Base-by-base conservation (phyloP, 2,329 filamentous ascomycete genomes). In the Pseudogymnoascus sp. region DNA sequence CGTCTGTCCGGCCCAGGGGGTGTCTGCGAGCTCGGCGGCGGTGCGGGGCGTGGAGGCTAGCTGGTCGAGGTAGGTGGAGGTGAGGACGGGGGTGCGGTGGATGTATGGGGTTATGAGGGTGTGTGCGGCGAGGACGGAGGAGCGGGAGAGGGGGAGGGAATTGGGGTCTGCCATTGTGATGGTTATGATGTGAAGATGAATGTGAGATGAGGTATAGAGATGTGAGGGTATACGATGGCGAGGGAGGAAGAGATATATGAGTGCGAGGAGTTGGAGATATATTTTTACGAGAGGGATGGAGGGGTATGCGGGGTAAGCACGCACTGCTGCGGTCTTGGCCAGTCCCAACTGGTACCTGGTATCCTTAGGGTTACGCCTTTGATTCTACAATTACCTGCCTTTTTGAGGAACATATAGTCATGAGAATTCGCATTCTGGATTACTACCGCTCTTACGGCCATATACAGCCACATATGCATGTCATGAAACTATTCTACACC, bases 51-150 rank as follows among this genome's bases (percentile, higher is more conserved):
- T 87, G 2, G 90, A 95, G 13, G 92, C 92, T 65, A 97, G 79
- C 10, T 71, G 74, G 68, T 88, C 84, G 64, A 97, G 81, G 0
- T 91, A 92, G 17, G 80, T 80, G 75, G 87, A 92, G 62, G 91
- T 96, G 7, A 93, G 79, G 29, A 96, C 85, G 2, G 92, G 92
- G 6, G 93, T 97, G 69, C 79, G 81, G 79, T 97, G 91, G 72
- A 97, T 84, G 76, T 90, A 84, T 0, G 83, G 80, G 70, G 84
- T 80, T 73, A 97, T 91, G 59, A 91, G 81, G 55, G 79, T 75
- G 77, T 91, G 88, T 3, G 93, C 93, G 25, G 79, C 79, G 60
- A 84, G 70, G 38, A 97, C 86, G 12, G 90, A 92, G 60, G 79
- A 76, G 51, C 90, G 86, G 15, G 85, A 91, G 21, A 97, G 82